Base-by-base conservation (phyloP, 1,139 yeast species). In the Geotrichum cucujoidarum region DNA sequence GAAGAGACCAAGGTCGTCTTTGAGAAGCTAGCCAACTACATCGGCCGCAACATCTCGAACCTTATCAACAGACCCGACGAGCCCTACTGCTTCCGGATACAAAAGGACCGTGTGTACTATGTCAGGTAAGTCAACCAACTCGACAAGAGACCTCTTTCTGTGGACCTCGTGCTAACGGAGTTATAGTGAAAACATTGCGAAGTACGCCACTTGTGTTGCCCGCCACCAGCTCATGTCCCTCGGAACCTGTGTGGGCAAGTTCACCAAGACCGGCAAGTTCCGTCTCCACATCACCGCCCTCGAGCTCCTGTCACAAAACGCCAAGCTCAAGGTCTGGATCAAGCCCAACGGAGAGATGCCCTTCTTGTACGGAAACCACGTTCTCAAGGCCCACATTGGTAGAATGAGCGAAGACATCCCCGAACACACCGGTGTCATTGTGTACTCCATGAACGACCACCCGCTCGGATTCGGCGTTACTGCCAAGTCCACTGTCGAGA, bases 321-420 rank as follows among this genome's bases (percentile, higher is more conserved):
- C 98, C 43, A 88, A 86, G 66, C 89, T 83, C 71, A 92, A 92
- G 70, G 75, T 92, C 40, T 94, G 98, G 98, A 88, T 92, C 69
- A 94, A 94, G 68, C 81, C 81, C 46, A 92, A 92, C 63, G 98
- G 98, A 59, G 99, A 92, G 69, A 94, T 94, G 98, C 97, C 98
- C 8, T 94, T 83, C 66, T 72, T 92, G 55, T 92, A 94, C 62
- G 99, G 99, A 37, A 92, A 92, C 71, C 96, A 92, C 66, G 94
- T 92, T 21, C 75, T 92, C 58, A 94, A 94, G 66, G 99, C 99
- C 13, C 98, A 92, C 64, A 76, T 92, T 52, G 98, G 98, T 33
- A 83, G 90, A 62, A 89, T 92, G 86, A 85, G 95, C 49, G 98
- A 92, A 57, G 97, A 94, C 64, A 87, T 92, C 50, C 97, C 98